A percentile compares a stretch with the other conserved stretches of the same genome.
Evolutionary conservation across 2,329 filamentous ascomycete species (phyloP).

Genomic region (Alternaria gansuensis): DNA sequence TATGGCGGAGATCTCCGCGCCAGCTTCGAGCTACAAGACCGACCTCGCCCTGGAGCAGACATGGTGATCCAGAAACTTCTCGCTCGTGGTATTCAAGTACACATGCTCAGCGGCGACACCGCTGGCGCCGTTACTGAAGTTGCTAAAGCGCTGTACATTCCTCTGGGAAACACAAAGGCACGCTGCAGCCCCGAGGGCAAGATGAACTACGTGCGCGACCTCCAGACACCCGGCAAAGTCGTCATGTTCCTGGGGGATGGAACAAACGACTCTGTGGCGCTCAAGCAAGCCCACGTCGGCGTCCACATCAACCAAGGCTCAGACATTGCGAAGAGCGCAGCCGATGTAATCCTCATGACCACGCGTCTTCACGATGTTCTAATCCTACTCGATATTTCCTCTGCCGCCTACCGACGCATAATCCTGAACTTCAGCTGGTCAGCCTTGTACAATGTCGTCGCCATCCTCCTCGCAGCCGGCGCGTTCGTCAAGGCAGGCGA

Average conservation of each 20-base stretch:
- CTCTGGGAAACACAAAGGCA: slow-evolving; percentile 53
- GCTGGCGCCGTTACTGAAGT: slow-evolving; percentile 58
- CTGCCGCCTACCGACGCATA: slow-evolving; percentile 53
- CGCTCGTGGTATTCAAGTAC: slow-evolving; percentile 59
- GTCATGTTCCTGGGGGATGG: slow-evolving; percentile 80
- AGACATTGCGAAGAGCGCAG: slow-evolving; percentile 72
- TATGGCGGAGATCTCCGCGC: slow-evolving; percentile 51
- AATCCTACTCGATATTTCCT: slow-evolving; percentile 64
- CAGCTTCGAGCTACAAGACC: slow-evolving; percentile 62
- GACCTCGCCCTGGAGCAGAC: slow-evolving; percentile 60
- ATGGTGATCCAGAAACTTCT: slow-evolving; percentile 62
- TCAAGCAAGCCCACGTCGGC: slow-evolving; percentile 75
- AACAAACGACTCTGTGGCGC: slow-evolving; percentile 78
- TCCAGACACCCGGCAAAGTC: slow-evolving; percentile 42
- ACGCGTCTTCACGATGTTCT: slow-evolving; percentile 66
- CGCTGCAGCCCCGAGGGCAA: slow-evolving; percentile 65
- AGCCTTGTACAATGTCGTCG: slow-evolving; percentile 74
- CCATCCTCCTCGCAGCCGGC: slow-evolving; percentile 72
- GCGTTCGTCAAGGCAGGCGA: slow-evolving; percentile 53
- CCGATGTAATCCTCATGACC: slow-evolving; percentile 74
- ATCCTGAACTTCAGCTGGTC: slow-evolving; percentile 76
- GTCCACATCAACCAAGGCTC: slow-evolving; percentile 68
- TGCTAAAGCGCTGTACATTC: slow-evolving; percentile 55
- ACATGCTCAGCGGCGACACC: slow-evolving; percentile 68
- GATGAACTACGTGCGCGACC: slow-evolving; percentile 58